These are phyloP conservation scores for Wallemia mellicola DNA, from an alignment of 1,284 basidiomycete species.

Conservation along the genomic window DNA sequence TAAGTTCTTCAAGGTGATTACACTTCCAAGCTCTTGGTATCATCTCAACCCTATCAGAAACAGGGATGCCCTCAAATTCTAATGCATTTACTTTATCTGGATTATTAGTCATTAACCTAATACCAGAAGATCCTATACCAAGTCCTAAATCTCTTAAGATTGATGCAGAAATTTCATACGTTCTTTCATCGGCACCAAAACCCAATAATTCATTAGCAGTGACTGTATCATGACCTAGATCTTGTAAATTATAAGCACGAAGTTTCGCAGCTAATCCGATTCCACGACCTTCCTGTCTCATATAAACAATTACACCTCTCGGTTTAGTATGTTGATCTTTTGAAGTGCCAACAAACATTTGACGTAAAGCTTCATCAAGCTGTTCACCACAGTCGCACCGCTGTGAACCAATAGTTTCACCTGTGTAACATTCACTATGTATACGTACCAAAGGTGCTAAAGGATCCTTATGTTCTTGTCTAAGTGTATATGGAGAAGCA, in stretches of 20 bases:
- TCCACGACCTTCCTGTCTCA: slow-evolving; percentile 94
- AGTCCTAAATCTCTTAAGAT: slow-evolving; percentile 69
- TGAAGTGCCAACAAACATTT: slow-evolving; percentile 35
- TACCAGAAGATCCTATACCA: slow-evolving; percentile 21
- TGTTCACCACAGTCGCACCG: slow-evolving; percentile 98
- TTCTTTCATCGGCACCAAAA: slow-evolving; percentile 73
- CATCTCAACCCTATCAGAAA: slow-evolving; percentile 74
- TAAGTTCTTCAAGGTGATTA: slow-evolving; percentile 5
- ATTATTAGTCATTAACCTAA: slow-evolving; percentile 81
- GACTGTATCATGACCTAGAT: slow-evolving; percentile 93
- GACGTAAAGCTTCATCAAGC: slow-evolving; percentile 76
- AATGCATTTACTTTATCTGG: slow-evolving; percentile 84
- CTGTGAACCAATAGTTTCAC: slow-evolving; percentile 93
- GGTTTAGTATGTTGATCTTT: slow-evolving; percentile 11
- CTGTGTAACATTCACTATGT: slow-evolving; percentile 95
- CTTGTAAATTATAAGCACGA: slow-evolving; percentile 90
- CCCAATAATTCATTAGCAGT: slow-evolving; percentile 87
- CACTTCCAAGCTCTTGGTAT: slow-evolving; percentile 63
- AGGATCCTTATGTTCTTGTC: slow-evolving; percentile 4
- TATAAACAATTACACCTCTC: slow-evolving; percentile 80
- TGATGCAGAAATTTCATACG: slow-evolving; percentile 67
- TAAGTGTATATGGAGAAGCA: neutral
- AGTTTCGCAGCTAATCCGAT: slow-evolving; percentile 91
- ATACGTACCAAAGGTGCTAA: slow-evolving; percentile 60
- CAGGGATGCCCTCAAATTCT: slow-evolving; percentile 45